Base-by-base conservation (phyloP, 441 rosid species). In the Capsella rubella region DNA sequence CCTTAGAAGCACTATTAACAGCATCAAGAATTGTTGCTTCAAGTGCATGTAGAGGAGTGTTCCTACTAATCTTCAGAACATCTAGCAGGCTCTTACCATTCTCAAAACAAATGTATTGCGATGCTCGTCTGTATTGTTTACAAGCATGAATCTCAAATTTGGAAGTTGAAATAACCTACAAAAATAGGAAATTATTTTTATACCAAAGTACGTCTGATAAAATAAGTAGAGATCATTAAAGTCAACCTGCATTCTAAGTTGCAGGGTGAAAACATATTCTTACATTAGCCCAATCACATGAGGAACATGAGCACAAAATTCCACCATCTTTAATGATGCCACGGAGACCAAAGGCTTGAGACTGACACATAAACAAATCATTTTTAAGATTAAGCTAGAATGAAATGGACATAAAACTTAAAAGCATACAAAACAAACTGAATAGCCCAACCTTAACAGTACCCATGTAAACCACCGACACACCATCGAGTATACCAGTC, bases 71-170 rank as follows among this genome's bases (percentile, higher is more conserved):
- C 83, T 88, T 87, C 84, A 95, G 79, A 67, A 93, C 87, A 50
- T 95, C 99, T 67, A 95, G 97, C 80, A 95, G 84, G 85, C 99
- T 95, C 86, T 89, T 95, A 67, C 99, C 99, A 81, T 95, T 95
- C 83, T 93, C 97, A 71, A 95, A 87, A 82, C 98, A 95, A 72
- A 90, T 95, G 80, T 95, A 95, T 53, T 95, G 99, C 34, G 93
- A 82, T 13, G 99, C 99, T 49, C 99, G 91, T 80, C 91, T 87
- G 79, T 95, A 95, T 69, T 87, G 92, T 61, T 89, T 90, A 75
- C 91, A 86, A 32, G 99, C 99, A 87, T 95, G 99, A 79, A 95
- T 91, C 92, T 95, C 99, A 75, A 95, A 95, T 79, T 90, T 93
- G 54, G 99, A 95, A 59, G 99, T 95, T 18, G 98, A 91, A 81